A percentile compares a stretch with the other conserved stretches of the same genome.
Conservation (phyloP, 352 stramenopile genomes). For the Aphanomyces invadans region DNA sequence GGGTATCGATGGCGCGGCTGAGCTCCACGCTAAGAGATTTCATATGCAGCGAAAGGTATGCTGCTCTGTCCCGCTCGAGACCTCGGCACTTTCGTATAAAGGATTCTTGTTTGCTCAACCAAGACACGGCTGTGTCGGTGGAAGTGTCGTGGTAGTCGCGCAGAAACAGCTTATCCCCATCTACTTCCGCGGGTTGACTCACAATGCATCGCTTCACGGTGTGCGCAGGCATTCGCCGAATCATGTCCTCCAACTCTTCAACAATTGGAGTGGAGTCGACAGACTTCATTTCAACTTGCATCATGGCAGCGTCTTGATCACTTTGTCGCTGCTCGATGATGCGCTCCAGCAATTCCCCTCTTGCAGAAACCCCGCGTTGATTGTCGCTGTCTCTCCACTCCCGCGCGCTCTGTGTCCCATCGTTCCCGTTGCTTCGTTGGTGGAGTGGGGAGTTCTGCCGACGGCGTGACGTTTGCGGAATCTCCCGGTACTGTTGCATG, state of each 20-base stretch:
- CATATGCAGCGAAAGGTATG: constrained; percentile 23
- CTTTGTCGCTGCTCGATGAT: neutral
- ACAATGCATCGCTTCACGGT: constrained; percentile 9
- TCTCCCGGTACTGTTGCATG: neutral
- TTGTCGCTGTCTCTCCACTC: neutral
- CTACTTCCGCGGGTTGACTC: neutral
- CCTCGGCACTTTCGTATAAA: constrained; percentile 25
- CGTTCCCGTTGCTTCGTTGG: neutral
- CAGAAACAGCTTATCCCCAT: neutral
- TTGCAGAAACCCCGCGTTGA: neutral
- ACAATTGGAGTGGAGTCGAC: constrained; percentile 4
- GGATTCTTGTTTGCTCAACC: constrained; percentile 16
- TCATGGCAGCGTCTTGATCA: neutral
- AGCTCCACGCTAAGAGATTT: constrained; percentile 4
- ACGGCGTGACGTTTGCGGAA: neutral
- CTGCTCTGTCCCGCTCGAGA: constrained; percentile 17
- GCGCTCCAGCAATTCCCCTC: neutral
- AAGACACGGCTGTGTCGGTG: neutral
- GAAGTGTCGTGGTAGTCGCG: neutral
- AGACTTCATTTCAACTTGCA: neutral
- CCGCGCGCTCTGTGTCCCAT: neutral
- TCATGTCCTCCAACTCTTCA: neutral
- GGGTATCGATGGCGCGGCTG: neutral
- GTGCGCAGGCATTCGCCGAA: neutral
- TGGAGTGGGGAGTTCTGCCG: neutral